Percentiles rank a stretch among this genome's conserved stretches.
These are phyloP conservation scores for Thymus mandschuricus DNA, from an alignment of 257 asterid species.

Conservation along the genomic window DNA sequence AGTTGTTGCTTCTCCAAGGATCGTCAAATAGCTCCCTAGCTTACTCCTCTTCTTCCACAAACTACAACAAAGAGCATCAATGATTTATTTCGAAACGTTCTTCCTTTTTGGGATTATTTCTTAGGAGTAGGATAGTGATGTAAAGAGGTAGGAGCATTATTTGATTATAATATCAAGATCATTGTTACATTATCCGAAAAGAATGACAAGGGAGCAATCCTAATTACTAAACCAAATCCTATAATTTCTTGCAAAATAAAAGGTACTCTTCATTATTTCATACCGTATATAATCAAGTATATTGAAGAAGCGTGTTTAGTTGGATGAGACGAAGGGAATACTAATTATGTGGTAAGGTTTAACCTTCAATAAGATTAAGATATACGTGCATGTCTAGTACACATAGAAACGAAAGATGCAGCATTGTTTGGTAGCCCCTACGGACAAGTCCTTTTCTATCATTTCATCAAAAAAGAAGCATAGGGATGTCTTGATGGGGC, in stretches of 20 bases:
- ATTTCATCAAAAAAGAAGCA: conserved; percentile 36
- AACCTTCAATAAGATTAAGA: background rate
- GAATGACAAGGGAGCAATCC: background rate
- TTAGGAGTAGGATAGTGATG: conserved; percentile 39
- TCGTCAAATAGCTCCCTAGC: conserved; percentile 62
- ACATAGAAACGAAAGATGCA: conserved; percentile 19
- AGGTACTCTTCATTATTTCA: background rate
- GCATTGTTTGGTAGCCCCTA: conserved; percentile 27
- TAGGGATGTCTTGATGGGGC: conserved; percentile 37
- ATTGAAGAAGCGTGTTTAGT: too few relatives aligned
- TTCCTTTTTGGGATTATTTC: background rate
- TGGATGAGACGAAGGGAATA: too few relatives aligned
- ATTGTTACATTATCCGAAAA: conserved; percentile 11
- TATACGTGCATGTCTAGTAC: too few relatives aligned
- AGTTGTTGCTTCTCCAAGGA: conserved; percentile 60
- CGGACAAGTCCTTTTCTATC: conserved; percentile 44
- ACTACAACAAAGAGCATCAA: conserved; percentile 41
- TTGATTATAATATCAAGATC: conserved; percentile 27
- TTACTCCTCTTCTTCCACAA: conserved; percentile 66
- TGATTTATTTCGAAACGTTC: conserved; percentile 27
- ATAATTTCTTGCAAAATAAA: conserved; percentile 12
- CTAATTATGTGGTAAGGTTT: conserved; percentile 13
- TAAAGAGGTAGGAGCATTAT: conserved; percentile 46
- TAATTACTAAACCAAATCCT: conserved; percentile 8
- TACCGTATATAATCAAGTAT: too few relatives aligned